Base-by-base conservation (phyloP, 495 filamentous ascomycete species). In the Bryoglossum gracile region DNA sequence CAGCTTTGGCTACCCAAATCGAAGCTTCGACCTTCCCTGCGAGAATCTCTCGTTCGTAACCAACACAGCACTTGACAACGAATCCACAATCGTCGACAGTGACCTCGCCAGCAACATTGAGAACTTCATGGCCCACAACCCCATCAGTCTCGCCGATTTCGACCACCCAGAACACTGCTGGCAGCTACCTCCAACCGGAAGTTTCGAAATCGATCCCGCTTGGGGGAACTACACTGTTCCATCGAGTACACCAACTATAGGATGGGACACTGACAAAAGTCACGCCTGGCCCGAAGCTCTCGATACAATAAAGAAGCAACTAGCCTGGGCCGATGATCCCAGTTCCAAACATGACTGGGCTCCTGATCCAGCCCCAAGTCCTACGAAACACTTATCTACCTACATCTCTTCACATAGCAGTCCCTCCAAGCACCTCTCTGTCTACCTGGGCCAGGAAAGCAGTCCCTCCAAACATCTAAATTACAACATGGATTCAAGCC, bases 21-120 rank as follows among this genome's bases (percentile, higher is more conserved):
- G 48, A 1, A 8, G 8, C 9, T 56, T 49, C 25, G 51, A 54
- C 18, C 3, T 57, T 3, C 44, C 40, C 6, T 17, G 21, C 3
- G 50, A 60, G 23, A 51, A 54, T 25, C 34, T 57, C 8, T 45
- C 46, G 23, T 56, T 56, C 21, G 22, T 28, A 16, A 48, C 50
- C 11, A 46, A 9, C 18, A 35, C 39, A 2, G 51, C 50, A 4
- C 13, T 37, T 3, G 53, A 57, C n/a, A 57, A 42, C 23, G 50
- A 57, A 14, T 10, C 43, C 4, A 54, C 54, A 2, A 26, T 60
- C 1, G 46, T 54, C 5, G 50, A 56, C 18, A 14, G 40, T 22
- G 16, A 48, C 14, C 22, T 23, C 1, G 30, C 46, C 2, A 28
- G 33, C 1, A 46, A 53, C 10, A 47, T 59, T 21, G 52, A 50